Conservation (phyloP, 2,329 filamentous ascomycete species). For the Diaporthe caulivora region DNA sequence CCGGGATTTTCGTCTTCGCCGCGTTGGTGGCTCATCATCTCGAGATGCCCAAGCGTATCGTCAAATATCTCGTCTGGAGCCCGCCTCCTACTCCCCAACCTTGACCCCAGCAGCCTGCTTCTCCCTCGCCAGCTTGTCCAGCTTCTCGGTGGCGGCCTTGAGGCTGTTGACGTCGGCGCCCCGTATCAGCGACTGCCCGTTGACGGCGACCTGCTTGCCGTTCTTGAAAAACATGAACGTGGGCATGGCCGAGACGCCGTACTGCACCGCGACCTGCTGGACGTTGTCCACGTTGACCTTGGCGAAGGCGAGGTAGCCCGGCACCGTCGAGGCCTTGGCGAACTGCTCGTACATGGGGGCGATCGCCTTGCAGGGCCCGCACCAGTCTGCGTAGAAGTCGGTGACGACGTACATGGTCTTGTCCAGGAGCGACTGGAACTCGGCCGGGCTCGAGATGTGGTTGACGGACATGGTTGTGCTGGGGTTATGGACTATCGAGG, state of each 20-base stretch:
- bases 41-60: not conserved
- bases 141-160: conserved; percentile 51
- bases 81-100: conserved; percentile 25
- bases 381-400: conserved; percentile 73
- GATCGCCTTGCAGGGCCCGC: conserved; percentile 71
- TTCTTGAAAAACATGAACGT: conserved; percentile 72
- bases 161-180: conserved; percentile 51
- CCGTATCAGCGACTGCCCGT: conserved; percentile 52
- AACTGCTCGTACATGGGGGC: conserved; percentile 66
- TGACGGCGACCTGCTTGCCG: conserved; percentile 58
- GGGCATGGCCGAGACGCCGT: conserved; percentile 68
- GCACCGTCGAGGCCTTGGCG: conserved; percentile 54
- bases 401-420: conserved; percentile 64
- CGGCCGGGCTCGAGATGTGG: conserved; percentile 56
- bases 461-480: conserved; percentile 42
- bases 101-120: conserved; percentile 43
- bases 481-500: not conserved
- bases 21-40: not conserved
- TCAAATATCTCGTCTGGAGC: too few species aligned
- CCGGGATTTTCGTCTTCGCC: not conserved
- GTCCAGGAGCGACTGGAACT: conserved; percentile 63
- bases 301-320: conserved; percentile 64
- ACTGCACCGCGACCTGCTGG: conserved; percentile 61
- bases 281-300: conserved; percentile 71
- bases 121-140: conserved; percentile 52